phyloP scores from a whole-genome alignment of 164 flowering plant genomes.

The Sextonia rubra region DNA sequence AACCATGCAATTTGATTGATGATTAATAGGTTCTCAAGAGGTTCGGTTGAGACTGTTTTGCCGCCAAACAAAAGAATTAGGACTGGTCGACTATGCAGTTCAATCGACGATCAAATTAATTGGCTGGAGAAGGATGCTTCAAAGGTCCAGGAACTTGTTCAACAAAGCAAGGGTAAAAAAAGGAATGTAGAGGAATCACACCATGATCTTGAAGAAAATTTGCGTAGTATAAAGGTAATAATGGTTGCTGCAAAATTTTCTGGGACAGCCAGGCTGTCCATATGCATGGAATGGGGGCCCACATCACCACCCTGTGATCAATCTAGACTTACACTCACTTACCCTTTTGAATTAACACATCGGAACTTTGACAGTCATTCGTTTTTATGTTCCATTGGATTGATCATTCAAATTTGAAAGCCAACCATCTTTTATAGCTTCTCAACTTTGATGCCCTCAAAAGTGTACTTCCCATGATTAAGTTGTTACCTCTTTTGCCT shows the following conservation, averaged over 20 bases:
- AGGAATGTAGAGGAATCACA: conserved; percentile 41
- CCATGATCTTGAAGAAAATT: conserved; percentile 26
- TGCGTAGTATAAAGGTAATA: conserved; percentile 49
- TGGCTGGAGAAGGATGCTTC: conserved; percentile 41
- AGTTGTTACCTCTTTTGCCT: too few relatives aligned
- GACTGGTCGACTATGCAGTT: conserved; percentile 68
- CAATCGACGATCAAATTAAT: conserved; percentile 64
- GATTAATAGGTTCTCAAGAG: conserved; percentile 74
- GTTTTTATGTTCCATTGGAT: too few relatives aligned
- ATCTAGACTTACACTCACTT: too few relatives aligned
- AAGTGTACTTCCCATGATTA: too few relatives aligned
- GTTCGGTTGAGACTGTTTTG: conserved; percentile 78
- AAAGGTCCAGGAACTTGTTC: conserved; percentile 26
- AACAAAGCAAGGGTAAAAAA: conserved; percentile 35
- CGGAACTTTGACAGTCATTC: too few relatives aligned
- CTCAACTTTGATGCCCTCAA: too few relatives aligned
- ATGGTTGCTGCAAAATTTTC: not conserved
- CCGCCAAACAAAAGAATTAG: conserved; percentile 64
- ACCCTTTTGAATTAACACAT: too few relatives aligned
- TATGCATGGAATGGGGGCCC: too few relatives aligned
- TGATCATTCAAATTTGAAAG: too few relatives aligned
- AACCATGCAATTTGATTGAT: not conserved
- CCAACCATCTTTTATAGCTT: too few relatives aligned
- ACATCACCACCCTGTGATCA: too few relatives aligned
- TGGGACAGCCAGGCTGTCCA: too few relatives aligned